These are phyloP conservation scores for Allantophomopsis lycopodina DNA, from an alignment of 2,329 filamentous ascomycete genomes.

Conservation along the genomic window DNA sequence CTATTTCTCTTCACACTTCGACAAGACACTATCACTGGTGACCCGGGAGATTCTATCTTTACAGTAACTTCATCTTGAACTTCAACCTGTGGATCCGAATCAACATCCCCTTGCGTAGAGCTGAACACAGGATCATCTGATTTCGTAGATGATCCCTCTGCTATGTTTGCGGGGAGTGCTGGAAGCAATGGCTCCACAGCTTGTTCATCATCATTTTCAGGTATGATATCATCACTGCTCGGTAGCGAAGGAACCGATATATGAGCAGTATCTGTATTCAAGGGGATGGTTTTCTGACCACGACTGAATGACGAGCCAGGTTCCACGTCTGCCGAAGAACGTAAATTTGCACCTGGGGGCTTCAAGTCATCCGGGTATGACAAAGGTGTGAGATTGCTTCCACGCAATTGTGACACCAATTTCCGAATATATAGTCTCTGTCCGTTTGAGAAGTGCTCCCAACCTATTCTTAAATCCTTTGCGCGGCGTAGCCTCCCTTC, in stretches of 20 bases:
- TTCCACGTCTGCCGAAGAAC: neutral
- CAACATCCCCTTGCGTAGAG: conserved; percentile 12
- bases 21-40: conserved; percentile 12
- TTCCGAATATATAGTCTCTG: conserved; percentile 4
- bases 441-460: conserved; percentile 3
- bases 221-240: neutral
- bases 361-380: neutral
- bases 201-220: conserved; percentile 1
- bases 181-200: neutral
- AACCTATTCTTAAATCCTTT: conserved; percentile 5
- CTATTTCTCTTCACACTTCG: conserved; percentile 13
- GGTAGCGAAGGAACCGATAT: no score
- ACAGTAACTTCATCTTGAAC: neutral
- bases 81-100: neutral
- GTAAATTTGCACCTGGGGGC: neutral
- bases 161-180: conserved; percentile 1
- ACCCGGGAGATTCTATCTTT: conserved; percentile 5
- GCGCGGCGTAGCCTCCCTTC: conserved; percentile 4
- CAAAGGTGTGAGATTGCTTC: neutral
- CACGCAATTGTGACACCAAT: conserved; percentile 5
- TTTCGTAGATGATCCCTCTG: no score
- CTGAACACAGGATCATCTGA: conserved; percentile 7
- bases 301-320: neutral
- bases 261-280: conserved; percentile 3
- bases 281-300: neutral